These are phyloP conservation scores for Eleusine coracana DNA, from an alignment of 176 grass and related monocot species.

Conservation along the genomic window DNA sequence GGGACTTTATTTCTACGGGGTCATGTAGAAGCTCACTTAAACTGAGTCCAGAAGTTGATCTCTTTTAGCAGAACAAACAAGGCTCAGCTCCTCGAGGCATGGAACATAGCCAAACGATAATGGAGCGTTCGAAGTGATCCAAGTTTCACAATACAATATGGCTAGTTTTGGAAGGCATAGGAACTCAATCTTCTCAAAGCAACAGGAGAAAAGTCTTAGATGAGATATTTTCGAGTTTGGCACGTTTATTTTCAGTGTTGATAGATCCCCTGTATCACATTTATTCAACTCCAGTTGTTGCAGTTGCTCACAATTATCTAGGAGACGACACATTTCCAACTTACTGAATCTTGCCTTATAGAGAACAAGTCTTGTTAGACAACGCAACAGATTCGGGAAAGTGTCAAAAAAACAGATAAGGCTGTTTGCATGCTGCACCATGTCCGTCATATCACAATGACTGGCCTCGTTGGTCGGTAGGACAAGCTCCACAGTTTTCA, in stretches of 20 bases:
- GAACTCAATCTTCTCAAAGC: background rate
- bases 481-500: background rate
- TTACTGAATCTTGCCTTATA: background rate
- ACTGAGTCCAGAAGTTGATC: background rate
- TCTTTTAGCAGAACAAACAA: background rate
- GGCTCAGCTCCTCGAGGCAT: background rate
- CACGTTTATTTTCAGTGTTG: background rate
- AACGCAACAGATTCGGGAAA: too few relatives aligned
- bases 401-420: background rate
- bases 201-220: too few relatives aligned
- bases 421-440: background rate
- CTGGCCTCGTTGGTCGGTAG: background rate
- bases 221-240: background rate
- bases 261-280: background rate
- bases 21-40: slow-evolving; percentile 1
- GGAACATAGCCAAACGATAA: background rate
- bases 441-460: background rate
- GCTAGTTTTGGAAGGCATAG: background rate
- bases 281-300: background rate
- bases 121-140: background rate
- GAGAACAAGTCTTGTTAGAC: background rate
- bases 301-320: background rate
- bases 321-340: background rate
- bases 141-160: background rate
- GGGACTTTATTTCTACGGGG: background rate